Evolutionary conservation across 345 rosid genomes (phyloP).

Genomic region (Citrus reticulata): DNA sequence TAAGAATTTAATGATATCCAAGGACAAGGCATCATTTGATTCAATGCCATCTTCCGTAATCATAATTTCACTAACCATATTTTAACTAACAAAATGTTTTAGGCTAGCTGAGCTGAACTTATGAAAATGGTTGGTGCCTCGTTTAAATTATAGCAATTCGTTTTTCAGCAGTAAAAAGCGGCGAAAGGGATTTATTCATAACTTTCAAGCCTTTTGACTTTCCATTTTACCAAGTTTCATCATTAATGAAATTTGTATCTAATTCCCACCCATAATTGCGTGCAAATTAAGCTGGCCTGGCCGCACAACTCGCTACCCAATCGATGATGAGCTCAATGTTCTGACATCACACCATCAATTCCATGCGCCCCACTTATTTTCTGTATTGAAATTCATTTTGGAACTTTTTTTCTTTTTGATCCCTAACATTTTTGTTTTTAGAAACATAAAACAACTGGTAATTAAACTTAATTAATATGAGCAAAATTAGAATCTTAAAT

Average conservation of each 20-base stretch:
- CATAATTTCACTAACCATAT: background rate
- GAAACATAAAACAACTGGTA: too few species aligned
- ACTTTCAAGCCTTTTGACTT: background rate
- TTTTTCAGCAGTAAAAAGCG: background rate
- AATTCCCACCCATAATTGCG: conserved; percentile 7
- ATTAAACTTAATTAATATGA: too few species aligned
- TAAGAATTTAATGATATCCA: background rate
- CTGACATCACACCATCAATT: background rate
- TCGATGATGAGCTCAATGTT: background rate
- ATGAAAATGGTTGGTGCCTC: background rate
- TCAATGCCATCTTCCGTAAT: background rate
- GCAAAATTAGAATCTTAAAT: too few species aligned
- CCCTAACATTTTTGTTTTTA: background rate
- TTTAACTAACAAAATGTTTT: background rate
- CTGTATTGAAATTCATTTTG: background rate
- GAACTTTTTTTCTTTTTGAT: background rate
- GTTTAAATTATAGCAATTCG: background rate
- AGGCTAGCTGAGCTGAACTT: background rate
- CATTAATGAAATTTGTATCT: background rate
- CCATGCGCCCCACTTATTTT: background rate
- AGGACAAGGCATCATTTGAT: background rate
- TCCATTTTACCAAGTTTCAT: background rate
- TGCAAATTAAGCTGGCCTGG: conserved; percentile 9
- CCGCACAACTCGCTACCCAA: background rate
- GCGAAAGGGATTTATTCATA: background rate